Evolutionary conservation across 2,329 filamentous ascomycete genomes (phyloP), one percentile per base, ranked within the genome.

Genomic region (Cordyceps sp.): DNA sequence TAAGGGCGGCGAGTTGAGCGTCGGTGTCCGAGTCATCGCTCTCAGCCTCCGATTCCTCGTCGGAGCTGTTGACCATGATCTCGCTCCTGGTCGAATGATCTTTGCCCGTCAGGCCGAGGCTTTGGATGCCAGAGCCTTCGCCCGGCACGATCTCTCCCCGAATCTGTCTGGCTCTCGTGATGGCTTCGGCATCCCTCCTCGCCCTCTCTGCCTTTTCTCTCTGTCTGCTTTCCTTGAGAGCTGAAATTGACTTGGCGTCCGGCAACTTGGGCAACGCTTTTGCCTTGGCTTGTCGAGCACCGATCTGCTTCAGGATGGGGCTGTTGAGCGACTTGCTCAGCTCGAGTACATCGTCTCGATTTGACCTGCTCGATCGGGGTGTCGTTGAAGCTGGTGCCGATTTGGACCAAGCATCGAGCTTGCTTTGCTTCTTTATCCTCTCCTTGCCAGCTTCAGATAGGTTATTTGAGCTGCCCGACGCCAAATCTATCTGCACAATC

Each of bases 61-160:
- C 84, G 4, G 75, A 78, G 36, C 76, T 80, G 35, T 79, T 76
- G 17, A 94, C 82, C 84, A 96, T 93, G 52, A 96, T 84, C 40
- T 88, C 84, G 46, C 78, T 80, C 39, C 80, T 65, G n/a, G n/a
- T n/a, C n/a, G n/a, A n/a, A n/a, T n/a, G n/a, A n/a, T n/a, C n/a
- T n/a, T n/a, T n/a, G n/a, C n/a, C n/a, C n/a, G n/a, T n/a, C n/a
- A n/a, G n/a, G n/a, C n/a, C n/a, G 31, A 92, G 66, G 18, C 76
- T 77, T 39, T 71, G 67, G 9, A 90, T 57, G 15, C 80, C 84
- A 36, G 83, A 90, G 3, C 83, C 83, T 49, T 85, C 82, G 36
- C 82, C 78, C 8, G 68, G 39, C 13, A 50, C 50, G 10, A 40
- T 45, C 35, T 57, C 53, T 18, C 54, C 54, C 22, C 55, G 45